These are phyloP conservation scores for Monosporascus sp. DNA, from an alignment of 2,329 filamentous ascomycete species.

Conservation along the genomic window DNA sequence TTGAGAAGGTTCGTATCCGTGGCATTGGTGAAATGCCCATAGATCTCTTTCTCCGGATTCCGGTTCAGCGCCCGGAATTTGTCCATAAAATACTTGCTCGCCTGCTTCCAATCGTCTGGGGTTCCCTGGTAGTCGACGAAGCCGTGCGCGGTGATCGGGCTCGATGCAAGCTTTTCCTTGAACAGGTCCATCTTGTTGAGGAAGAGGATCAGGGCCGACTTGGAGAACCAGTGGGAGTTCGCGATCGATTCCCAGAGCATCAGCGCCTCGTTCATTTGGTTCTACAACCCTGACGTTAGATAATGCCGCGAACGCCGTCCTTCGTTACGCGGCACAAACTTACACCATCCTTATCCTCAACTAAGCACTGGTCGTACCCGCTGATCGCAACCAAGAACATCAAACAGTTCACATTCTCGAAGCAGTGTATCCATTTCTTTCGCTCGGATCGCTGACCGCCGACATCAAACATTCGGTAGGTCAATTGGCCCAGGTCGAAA, in stretches of 20 bases:
- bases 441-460: constrained; percentile 88
- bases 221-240: constrained; percentile 81
- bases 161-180: constrained; percentile 66
- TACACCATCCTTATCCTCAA: constrained; percentile 94
- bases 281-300: constrained; percentile 40
- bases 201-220: constrained; percentile 77
- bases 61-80: constrained; percentile 75
- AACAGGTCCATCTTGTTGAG: constrained; percentile 87
- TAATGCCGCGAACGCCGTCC: constrained; percentile 4
- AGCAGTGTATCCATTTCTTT: constrained; percentile 97
- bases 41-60: constrained; percentile 58
- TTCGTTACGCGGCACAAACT: constrained; percentile 31
- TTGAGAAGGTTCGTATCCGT: constrained; percentile 71
- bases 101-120: constrained; percentile 65
- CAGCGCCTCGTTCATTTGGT: constrained; percentile 86
- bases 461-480: constrained; percentile 96
- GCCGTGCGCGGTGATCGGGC: constrained; percentile 66
- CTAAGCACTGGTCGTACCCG: constrained; percentile 91
- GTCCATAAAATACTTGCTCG: constrained; percentile 76
- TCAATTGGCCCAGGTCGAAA: constrained; percentile 86
- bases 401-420: constrained; percentile 88
- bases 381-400: constrained; percentile 93
- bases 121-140: constrained; percentile 77
- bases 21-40: constrained; percentile 58
- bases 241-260: constrained; percentile 85